Conservation (phyloP, 495 filamentous ascomycete species). For the Lasiosphaeria hispida region DNA sequence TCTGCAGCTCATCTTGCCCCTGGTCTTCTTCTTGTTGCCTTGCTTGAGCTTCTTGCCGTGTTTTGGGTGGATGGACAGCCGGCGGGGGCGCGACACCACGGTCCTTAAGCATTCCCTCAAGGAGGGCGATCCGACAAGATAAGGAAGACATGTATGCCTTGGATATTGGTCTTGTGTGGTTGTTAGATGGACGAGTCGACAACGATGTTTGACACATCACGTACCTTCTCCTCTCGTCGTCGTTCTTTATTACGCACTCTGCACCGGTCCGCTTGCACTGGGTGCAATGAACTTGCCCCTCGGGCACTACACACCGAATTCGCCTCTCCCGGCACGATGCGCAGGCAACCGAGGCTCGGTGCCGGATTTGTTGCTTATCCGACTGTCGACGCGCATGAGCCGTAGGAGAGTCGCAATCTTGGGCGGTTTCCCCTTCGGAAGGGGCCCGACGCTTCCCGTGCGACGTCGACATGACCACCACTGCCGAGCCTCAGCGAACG, state of each 20-base stretch:
- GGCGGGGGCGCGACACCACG: slow-evolving; percentile 48
- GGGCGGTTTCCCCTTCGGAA: slow-evolving; percentile 25
- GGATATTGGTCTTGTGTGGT: slow-evolving; percentile 47
- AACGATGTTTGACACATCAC: slow-evolving; percentile 4
- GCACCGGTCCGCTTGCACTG: slow-evolving; percentile 52
- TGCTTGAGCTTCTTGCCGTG: slow-evolving; percentile 37
- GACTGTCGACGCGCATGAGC: slow-evolving; percentile 24
- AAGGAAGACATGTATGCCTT: slow-evolving; percentile 56
- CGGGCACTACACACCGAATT: slow-evolving; percentile 56
- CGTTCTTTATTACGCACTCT: slow-evolving; percentile 55
- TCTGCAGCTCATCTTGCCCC: slow-evolving; percentile 6
- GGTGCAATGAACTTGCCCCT: slow-evolving; percentile 49
- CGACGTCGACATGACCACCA: slow-evolving; percentile 11
- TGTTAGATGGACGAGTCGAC: slow-evolving; percentile 1
- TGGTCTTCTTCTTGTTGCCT: slow-evolving; percentile 16
- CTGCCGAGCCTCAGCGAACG: neutral
- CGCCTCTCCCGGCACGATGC: slow-evolving; percentile 49
- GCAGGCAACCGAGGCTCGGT: slow-evolving; percentile 41
- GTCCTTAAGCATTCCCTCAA: slow-evolving; percentile 51
- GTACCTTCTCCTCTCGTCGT: slow-evolving; percentile 53
- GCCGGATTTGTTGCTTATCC: slow-evolving; percentile 36
- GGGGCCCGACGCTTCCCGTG: slow-evolving; percentile 23
- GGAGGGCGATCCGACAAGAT: slow-evolving; percentile 47
- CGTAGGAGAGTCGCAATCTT: slow-evolving; percentile 29
- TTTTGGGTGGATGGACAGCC: slow-evolving; percentile 52